Evolutionary conservation across 2,329 filamentous ascomycete genomes (phyloP), one percentile per base, ranked within the genome.

Genomic region (Ceratocystis albifundus): DNA sequence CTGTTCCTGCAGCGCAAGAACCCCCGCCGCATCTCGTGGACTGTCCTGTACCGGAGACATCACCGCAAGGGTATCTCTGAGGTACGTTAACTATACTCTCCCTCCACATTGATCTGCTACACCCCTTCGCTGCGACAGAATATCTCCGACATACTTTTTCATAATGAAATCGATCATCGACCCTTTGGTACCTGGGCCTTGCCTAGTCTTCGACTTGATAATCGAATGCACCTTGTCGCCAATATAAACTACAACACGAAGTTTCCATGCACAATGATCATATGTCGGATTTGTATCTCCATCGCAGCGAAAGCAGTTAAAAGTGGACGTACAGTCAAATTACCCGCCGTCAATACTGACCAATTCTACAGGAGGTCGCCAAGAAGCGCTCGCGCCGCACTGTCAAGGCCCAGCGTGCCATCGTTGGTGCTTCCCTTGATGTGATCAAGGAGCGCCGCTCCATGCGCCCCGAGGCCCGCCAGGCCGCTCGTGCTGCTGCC

Each of bases 1-100:
- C 90, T 99, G 74, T 99, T 99, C 88, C 90, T 97, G 75, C 94
- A 99, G 87, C 93, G 94, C 86, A 99, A 99, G 90, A 99, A 99
- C 88, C 94, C 94, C 79, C 93, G 94, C 81, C 91, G 93, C 79
- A 97, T 99, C 80, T 88, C 93, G 74, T 99, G 94, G 94, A 99
- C 94, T 73, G 88, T 92, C 75, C 89, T 99, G 72, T 99, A 90
- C 90, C 88, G 94, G 80, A 89, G 93, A 82, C 90, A 96, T 84
- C 93, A 96, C 88, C 94, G 92, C 86, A 99, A 99, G 91, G 94
- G 94, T 88, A 95, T 97, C 83, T 96, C 93, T 85, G 94, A 99
- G 92, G 94, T 97, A 88, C 83, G 88, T 55, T 44, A 50, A 64
- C 46, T 12, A 32, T 46, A 2, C 44, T 22, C 36, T 41, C 25